Conservation (phyloP, 2,329 filamentous ascomycete genomes). For the Leptographium lundbergii region DNA sequence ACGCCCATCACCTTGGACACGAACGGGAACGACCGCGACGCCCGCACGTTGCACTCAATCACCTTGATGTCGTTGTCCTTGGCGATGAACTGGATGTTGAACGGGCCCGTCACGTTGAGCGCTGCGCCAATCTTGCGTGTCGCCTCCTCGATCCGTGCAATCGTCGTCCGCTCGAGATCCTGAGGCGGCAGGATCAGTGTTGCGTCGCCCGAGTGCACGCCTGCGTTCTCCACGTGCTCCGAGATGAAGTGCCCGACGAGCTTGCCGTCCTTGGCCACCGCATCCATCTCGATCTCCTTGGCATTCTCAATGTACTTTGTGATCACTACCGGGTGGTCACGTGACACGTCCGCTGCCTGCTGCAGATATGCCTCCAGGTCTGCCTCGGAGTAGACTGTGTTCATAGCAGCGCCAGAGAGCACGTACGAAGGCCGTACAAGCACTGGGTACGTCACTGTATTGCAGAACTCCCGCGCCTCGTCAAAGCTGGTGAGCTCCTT, state of each 20-base stretch:
- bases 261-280: conserved; percentile 78
- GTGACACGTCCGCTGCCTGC: conserved; percentile 85
- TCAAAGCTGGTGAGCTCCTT: conserved; percentile 94
- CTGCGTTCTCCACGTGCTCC: conserved; percentile 96
- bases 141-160: conserved; percentile 82
- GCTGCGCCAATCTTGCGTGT: conserved; percentile 91
- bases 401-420: conserved; percentile 95
- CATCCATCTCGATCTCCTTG: conserved; percentile 99
- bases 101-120: conserved; percentile 89
- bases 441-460: conserved; percentile 82
- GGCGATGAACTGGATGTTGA: conserved; percentile 98
- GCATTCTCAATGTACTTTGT: conserved; percentile 99
- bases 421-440: conserved; percentile 94
- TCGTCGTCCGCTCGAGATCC: conserved; percentile 80
- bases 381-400: conserved; percentile 93
- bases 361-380: conserved; percentile 80
- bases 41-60: conserved; percentile 96
- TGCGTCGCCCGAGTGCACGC: conserved; percentile 95
- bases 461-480: conserved; percentile 78
- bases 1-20: conserved; percentile 98
- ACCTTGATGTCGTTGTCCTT: conserved; percentile 99
- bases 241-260: conserved; percentile 96
- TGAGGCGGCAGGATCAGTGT: conserved; percentile 91
- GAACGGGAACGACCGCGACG: conserved; percentile 93
- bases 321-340: conserved; percentile 93